Conservation (phyloP, 331 rosid species). For the Pyrus hybrid region DNA sequence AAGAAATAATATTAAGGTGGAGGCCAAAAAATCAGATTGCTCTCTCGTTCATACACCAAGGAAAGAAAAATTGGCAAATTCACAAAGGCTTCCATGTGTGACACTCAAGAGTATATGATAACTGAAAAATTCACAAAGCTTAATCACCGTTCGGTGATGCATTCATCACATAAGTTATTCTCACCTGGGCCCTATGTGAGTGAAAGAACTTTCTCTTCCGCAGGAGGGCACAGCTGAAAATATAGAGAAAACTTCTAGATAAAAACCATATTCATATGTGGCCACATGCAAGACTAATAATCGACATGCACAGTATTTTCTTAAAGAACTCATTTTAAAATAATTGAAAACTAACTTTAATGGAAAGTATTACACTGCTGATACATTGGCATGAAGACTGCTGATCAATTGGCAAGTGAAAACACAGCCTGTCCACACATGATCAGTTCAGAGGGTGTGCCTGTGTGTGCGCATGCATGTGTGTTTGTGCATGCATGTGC, state of each 20-base stretch:
- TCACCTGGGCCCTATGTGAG: constrained; percentile 77
- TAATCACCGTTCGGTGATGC: not conserved
- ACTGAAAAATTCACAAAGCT: not conserved
- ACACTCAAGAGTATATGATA: not conserved
- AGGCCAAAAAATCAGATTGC: not conserved
- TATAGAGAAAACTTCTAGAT: not conserved
- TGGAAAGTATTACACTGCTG: no score
- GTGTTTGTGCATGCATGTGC: not conserved
- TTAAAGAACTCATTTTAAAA: not conserved
- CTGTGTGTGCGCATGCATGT: no score
- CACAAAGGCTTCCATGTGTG: not conserved
- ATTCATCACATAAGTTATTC: constrained; percentile 6
- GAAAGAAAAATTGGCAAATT: not conserved
- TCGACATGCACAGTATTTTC: not conserved
- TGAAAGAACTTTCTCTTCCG: constrained; percentile 61
- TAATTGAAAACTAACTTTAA: no score
- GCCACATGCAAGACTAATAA: not conserved
- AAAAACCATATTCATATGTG: not conserved
- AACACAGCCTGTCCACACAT: not conserved
- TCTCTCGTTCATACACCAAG: not conserved
- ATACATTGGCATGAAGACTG: not conserved
- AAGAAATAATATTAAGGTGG: not conserved
- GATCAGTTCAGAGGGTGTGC: not conserved
- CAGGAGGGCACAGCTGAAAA: constrained; percentile 50
- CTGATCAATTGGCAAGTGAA: not conserved